Percentiles rank a stretch among this genome's conserved stretches.
phyloP scores from a whole-genome alignment of 2,329 filamentous ascomycete genomes.

The Mycosphaerella sp. region DNA sequence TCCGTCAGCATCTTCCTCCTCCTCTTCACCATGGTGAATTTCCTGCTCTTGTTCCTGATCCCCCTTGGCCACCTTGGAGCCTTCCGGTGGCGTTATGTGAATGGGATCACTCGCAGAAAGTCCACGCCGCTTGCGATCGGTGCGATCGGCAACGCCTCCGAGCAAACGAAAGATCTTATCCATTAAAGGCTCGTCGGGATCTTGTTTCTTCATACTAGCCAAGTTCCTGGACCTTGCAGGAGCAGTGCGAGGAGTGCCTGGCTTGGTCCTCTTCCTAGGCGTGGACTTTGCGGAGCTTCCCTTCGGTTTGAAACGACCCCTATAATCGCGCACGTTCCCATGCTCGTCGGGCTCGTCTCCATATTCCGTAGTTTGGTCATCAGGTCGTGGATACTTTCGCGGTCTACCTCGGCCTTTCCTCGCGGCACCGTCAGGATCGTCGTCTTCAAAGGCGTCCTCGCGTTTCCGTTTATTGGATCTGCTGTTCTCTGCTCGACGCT shows the following conservation, averaged over 20 bases:
- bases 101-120: conserved; percentile 12
- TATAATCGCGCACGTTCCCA: conserved; percentile 1
- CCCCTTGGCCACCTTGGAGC: not conserved
- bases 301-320: conserved; percentile 8
- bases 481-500: conserved; percentile 4
- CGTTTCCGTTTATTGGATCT: conserved; percentile 22
- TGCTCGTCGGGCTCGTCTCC: conserved; percentile 1
- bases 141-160: conserved; percentile 16
- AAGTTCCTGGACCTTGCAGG: not conserved
- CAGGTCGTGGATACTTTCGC: conserved; percentile 18
- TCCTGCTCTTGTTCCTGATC: not conserved
- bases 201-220: not conserved
- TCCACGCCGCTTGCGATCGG: conserved; percentile 12
- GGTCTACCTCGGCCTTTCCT: conserved; percentile 17
- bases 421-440: not conserved
- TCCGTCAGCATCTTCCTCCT: not conserved
- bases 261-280: not conserved
- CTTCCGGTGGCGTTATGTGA: conserved; percentile 10
- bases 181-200: conserved; percentile 12
- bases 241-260: not conserved
- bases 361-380: conserved; percentile 11
- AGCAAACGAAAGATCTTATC: conserved; percentile 15
- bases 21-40: not conserved
- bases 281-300: not conserved
- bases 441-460: conserved; percentile 11